Base-by-base conservation (phyloP, 2,329 filamentous ascomycete genomes). In the Chaetomiaceae sp. region DNA sequence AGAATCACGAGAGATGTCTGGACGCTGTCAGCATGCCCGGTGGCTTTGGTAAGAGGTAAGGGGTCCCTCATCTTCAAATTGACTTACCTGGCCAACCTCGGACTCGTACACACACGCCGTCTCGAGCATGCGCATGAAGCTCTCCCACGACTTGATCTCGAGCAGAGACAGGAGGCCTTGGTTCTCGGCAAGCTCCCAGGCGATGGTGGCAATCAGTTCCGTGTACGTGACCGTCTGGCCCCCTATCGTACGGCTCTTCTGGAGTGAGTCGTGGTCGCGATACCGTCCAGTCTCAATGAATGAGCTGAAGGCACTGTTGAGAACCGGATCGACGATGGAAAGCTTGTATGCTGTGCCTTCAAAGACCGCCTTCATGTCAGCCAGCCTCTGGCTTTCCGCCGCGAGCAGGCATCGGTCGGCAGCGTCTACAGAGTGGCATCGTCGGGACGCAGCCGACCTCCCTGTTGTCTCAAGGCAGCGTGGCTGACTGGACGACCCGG, bases 131-230 rank as follows among this genome's bases (percentile, higher is more conserved):
- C 41, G 22, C 51, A 62, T 60, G 19, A 62, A 58, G 38, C 39
- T 50, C 6, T 62, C 55, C 46, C 58, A 57, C 0, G 56, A 61
- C 36, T 50, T 57, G 26, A 62, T 58, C 30, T 62, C 60, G 2
- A 62, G 53, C 12, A 59, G 37, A 3, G 42, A 40, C 22, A 60
- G 14, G 10, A 57, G 43, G 2, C 52, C 46, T 34, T 52, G 50
- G 39, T 62, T 61, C 45, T 62, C 60, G 2, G 58, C 56, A n/a
- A 62, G 50, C 27, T 62, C 60, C 60, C 60, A 62, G 2, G 56
- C 60, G 10, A 62, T 60, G 6, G 49, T 49, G 10, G 60, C 51
- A 15, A 62, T 60, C n/a, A 62, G 24, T n/a, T 62, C 60, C 9
- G 59, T 53, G 47, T 60, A 62, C 1, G 57, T 57, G 2, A 55